A percentile compares a stretch with the other conserved stretches of the same genome.
Conservation (phyloP, 1,139 yeast genomes). For the Arxiozyma heterogenica region DNA sequence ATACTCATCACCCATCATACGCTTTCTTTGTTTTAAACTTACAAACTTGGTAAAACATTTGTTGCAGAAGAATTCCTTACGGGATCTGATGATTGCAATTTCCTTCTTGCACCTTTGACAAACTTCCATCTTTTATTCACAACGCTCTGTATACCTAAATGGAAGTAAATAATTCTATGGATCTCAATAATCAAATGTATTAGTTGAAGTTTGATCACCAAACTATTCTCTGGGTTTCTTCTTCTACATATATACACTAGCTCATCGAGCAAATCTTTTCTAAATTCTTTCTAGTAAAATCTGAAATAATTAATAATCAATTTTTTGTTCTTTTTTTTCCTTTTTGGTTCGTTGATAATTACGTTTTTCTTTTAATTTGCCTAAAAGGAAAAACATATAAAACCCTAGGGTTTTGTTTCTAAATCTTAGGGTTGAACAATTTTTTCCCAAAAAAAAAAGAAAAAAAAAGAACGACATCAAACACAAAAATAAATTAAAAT, state of each 20-base stretch:
- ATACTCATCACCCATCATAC: constrained; percentile 62
- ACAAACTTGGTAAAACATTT: constrained; percentile 66
- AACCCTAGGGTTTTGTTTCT: neutral
- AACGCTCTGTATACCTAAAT: too few relatives aligned
- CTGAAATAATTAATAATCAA: neutral
- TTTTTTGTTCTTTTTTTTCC: too few relatives aligned
- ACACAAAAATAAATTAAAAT: too few relatives aligned
- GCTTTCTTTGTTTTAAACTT: constrained; percentile 70
- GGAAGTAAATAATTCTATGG: too few relatives aligned
- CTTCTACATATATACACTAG: neutral
- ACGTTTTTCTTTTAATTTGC: too few relatives aligned
- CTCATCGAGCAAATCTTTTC: neutral
- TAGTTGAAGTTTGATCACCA: neutral
- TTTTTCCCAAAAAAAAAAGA: too few relatives aligned
- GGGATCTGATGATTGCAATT: constrained; percentile 41
- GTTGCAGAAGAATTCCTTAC: constrained; percentile 65
- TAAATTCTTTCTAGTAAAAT: too few relatives aligned
- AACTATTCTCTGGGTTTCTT: neutral
- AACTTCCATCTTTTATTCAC: neutral
- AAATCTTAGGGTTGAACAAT: too few relatives aligned
- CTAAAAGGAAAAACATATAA: neutral
- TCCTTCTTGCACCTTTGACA: constrained; percentile 44
- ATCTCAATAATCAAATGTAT: neutral
- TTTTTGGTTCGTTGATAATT: neutral
- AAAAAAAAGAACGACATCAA: too few relatives aligned